Conservation (phyloP, 2,329 filamentous ascomycete species). For the Aspergillus melleus region DNA sequence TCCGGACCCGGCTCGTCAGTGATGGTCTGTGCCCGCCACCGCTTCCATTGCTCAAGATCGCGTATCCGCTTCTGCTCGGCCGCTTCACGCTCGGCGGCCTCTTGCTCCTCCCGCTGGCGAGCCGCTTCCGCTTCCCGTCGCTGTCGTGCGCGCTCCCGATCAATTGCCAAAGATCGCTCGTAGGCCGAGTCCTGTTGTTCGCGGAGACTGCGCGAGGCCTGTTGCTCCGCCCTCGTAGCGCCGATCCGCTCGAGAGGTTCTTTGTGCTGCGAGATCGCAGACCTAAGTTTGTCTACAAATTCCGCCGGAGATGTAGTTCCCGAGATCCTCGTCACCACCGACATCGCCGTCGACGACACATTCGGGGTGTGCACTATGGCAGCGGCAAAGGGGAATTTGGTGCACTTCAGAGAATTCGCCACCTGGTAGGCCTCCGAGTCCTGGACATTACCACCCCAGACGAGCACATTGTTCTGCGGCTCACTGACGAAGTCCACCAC, state of each 20-base stretch:
- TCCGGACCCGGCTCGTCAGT: constrained; percentile 65
- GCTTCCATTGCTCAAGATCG: constrained; percentile 70
- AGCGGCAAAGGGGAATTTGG: constrained; percentile 87
- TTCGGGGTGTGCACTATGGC: constrained; percentile 85
- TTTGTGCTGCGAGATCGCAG: constrained; percentile 73
- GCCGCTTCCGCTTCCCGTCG: constrained; percentile 73
- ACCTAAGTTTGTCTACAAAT: constrained; percentile 74
- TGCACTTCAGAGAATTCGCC: constrained; percentile 80
- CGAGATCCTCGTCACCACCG: constrained; percentile 74
- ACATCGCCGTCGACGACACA: constrained; percentile 84
- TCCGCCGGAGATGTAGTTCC: constrained; percentile 69
- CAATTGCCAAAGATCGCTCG: constrained; percentile 83
- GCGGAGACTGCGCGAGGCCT: constrained; percentile 77
- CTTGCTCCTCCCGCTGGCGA: constrained; percentile 61
- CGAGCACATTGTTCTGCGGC: constrained; percentile 72
- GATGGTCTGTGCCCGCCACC: constrained; percentile 73
- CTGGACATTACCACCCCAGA: constrained; percentile 92
- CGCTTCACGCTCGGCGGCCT: constrained; percentile 63
- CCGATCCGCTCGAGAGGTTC: constrained; percentile 72
- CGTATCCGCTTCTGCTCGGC: constrained; percentile 58
- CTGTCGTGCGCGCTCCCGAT: constrained; percentile 78
- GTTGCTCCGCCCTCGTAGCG: constrained; percentile 74
- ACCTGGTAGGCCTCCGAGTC: constrained; percentile 96
- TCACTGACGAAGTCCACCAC: constrained; percentile 74
- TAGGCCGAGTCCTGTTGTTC: constrained; percentile 91